Conservation (phyloP, 2,329 filamentous ascomycete genomes). For the Colletotrichum somersetense region DNA sequence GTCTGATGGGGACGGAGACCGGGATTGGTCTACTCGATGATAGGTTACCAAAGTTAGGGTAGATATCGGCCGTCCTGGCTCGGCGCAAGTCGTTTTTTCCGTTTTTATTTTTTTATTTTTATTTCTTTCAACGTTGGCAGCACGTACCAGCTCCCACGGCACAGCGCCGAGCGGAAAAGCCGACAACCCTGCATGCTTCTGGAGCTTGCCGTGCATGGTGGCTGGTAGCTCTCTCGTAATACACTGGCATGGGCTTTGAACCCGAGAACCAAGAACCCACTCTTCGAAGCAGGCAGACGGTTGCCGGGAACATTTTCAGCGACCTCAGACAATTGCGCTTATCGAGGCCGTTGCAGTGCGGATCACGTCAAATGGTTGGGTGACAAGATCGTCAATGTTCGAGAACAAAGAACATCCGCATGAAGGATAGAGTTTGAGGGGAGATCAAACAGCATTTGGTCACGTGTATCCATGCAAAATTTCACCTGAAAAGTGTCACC, state of each 20-base stretch:
- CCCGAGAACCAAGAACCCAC: not conserved
- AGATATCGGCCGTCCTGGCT: constrained; percentile 19
- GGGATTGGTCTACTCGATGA: constrained; percentile 1
- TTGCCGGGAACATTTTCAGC: not conserved
- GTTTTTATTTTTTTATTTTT: not conserved
- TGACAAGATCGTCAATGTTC: not conserved
- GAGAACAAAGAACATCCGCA: not conserved
- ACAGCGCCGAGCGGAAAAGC: constrained; percentile 25
- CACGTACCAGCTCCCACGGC: constrained; percentile 16
- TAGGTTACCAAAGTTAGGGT: constrained; percentile 18
- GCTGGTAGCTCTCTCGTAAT: not conserved
- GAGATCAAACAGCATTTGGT: not conserved
- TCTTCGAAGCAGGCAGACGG: not conserved
- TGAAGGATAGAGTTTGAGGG: too few species aligned
- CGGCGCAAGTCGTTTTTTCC: not conserved
- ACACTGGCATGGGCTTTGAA: not conserved
- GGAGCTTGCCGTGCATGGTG: not conserved
- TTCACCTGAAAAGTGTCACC: too few species aligned
- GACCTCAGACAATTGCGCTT: too few species aligned
- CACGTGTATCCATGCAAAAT: not conserved
- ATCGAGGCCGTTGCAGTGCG: not conserved
- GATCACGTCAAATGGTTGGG: not conserved
- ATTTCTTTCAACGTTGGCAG: not conserved
- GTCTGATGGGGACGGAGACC: not conserved
- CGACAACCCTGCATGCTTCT: not conserved